Base-by-base conservation (phyloP, 2,329 filamentous ascomycete species). In the Beauveria sp. region DNA sequence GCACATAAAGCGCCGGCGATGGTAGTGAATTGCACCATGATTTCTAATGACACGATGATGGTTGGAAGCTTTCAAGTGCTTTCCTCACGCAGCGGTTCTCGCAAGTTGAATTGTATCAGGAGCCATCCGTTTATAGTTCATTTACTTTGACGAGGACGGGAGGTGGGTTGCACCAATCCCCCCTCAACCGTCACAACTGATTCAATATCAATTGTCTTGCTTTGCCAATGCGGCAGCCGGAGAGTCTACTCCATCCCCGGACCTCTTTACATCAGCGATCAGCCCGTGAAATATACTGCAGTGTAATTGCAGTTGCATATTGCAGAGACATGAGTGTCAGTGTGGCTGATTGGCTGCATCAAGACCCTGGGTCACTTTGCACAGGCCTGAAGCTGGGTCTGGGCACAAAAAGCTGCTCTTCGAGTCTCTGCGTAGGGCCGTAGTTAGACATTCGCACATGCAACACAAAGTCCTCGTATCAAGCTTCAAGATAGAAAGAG, bases 11-110 rank as follows among this genome's bases (percentile, higher is more conserved):
- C 67, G 26, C 64, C 60, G 43, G 66, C 24, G n/a, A 71, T 60
- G 12, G 69, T 40, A 5, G 63, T 58, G 26, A 66, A 51, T 24
- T 63, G 65, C 52, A 71, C 67, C 72, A 74, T 73, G 47, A 43
- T 66, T 62, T 46, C 18, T 7, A 24, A 20, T 18, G 18, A 30
- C 2, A n/a, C 2, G 42, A 3, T 18, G 7, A n/a, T 34, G 10
- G 20, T 47, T 20, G 18, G 20, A 12, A 24, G 20, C 10, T 22
- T 22, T 16, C 24, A 20, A 16, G 14, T 34, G 26, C n/a, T 56
- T 6, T 9, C 1, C 6, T 40, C 5, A 42, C 9, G 5, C 24
- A 26, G 18, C 12, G 12, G n/a, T 10, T 16, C 5, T n/a, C 5
- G 5, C 1, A 30, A 14, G 7, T 4, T 24, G 6, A 42, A 43